These are phyloP conservation scores for Arctostaphylos glauca DNA, from an alignment of 148 eudicot species.

Conservation along the genomic window DNA sequence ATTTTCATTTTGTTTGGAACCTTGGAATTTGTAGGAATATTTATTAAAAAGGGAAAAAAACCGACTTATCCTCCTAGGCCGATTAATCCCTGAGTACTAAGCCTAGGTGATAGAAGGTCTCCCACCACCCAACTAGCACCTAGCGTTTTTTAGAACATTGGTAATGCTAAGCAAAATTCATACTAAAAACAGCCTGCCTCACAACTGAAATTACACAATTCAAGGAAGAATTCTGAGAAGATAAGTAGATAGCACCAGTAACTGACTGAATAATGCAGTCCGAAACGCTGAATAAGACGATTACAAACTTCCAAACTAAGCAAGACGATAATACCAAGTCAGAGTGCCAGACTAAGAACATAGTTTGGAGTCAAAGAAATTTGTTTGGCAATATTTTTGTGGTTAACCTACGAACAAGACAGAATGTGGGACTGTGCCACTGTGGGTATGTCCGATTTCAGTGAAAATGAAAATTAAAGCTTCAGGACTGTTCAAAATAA, in stretches of 20 bases:
- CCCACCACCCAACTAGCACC: too few relatives aligned
- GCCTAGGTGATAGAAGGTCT: too few relatives aligned
- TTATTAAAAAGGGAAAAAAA: too few relatives aligned
- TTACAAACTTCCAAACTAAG: neutral
- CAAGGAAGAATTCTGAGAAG: neutral
- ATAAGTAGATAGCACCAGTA: neutral
- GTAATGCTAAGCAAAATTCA: neutral
- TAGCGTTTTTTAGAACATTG: too few relatives aligned
- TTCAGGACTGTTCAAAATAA: neutral
- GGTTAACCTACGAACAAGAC: conserved; percentile 1
- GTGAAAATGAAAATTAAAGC: neutral
- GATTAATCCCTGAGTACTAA: too few relatives aligned
- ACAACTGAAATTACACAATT: neutral
- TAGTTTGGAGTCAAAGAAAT: neutral
- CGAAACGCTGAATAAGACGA: neutral
- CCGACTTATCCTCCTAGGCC: too few relatives aligned
- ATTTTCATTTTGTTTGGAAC: too few relatives aligned
- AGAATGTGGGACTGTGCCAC: neutral
- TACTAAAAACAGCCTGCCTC: neutral
- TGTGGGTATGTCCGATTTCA: neutral
- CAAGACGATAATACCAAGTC: neutral
- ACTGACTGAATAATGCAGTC: neutral
- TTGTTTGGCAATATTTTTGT: neutral
- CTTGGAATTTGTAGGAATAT: too few relatives aligned
- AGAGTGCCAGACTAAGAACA: neutral